These are phyloP conservation scores for Globisporangium paddicum DNA, from an alignment of 352 stramenopile genomes.

Conservation along the genomic window DNA sequence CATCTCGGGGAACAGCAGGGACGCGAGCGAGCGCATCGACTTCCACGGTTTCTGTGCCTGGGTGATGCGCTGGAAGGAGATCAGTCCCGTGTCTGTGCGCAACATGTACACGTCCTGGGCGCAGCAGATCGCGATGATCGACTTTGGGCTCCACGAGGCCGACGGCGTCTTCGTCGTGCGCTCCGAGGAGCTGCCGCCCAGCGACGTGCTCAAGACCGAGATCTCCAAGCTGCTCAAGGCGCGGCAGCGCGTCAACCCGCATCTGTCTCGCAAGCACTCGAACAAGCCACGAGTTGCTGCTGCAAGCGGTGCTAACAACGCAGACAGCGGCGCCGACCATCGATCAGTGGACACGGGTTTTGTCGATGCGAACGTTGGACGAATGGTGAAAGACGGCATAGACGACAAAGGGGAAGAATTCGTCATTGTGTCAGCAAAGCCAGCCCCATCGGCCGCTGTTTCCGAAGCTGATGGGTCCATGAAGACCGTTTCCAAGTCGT, in stretches of 20 bases:
- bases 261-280: neutral
- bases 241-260: constrained; percentile 1
- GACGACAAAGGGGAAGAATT: neutral
- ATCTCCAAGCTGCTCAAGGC: constrained; percentile 16
- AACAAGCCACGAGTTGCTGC: neutral
- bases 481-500: constrained; percentile 76
- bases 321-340: neutral
- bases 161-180: constrained; percentile 68
- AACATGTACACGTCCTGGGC: constrained; percentile 80
- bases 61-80: constrained; percentile 79
- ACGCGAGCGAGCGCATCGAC: constrained; percentile 40
- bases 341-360: neutral
- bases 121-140: constrained; percentile 55
- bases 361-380: neutral
- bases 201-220: constrained; percentile 27
- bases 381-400: neutral
- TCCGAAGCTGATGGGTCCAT: constrained; percentile 31
- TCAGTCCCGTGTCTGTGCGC: constrained; percentile 54
- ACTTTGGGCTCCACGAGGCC: constrained; percentile 68
- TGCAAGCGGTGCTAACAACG: neutral
- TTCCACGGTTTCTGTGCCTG: constrained; percentile 70
- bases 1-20: constrained; percentile 13
- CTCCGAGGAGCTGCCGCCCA: constrained; percentile 25
- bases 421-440: neutral
- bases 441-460: neutral